These are phyloP conservation scores for Colletotrichum coccodes DNA, from an alignment of 2,329 filamentous ascomycete species.

Conservation along the genomic window DNA sequence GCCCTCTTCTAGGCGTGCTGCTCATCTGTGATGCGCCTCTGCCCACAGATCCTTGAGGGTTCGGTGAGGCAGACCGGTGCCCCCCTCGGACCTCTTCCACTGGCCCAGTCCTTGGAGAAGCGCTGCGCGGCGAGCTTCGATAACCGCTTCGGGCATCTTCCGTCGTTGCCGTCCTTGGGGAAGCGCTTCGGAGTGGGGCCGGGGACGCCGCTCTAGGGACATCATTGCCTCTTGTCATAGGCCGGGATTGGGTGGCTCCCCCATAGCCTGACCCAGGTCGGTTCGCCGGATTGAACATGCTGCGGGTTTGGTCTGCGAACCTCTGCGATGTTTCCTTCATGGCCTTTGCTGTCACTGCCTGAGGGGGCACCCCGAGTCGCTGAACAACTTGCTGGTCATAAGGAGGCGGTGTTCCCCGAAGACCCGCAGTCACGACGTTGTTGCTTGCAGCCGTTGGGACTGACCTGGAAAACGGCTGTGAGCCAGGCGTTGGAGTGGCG, in stretches of 20 bases:
- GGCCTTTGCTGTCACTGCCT: constrained; percentile 89
- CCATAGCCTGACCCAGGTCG: constrained; percentile 49
- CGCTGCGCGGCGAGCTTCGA: constrained; percentile 65
- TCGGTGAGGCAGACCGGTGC: constrained; percentile 68
- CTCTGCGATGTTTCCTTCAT: constrained; percentile 97
- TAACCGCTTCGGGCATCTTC: constrained; percentile 53
- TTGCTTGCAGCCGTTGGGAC: constrained; percentile 50
- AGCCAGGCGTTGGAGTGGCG: constrained; percentile 77
- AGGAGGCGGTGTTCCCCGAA: constrained; percentile 84
- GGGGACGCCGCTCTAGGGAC: constrained; percentile 74
- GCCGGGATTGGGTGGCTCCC: constrained; percentile 59
- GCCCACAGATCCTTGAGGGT: constrained; percentile 62
- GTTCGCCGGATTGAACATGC: constrained; percentile 69
- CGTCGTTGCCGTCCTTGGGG: constrained; percentile 68
- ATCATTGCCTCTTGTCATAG: constrained; percentile 68
- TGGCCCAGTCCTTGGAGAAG: constrained; percentile 69
- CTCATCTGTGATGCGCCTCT: constrained; percentile 26
- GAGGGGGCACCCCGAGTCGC: constrained; percentile 86
- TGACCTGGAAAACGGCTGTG: constrained; percentile 54
- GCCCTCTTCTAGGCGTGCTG: constrained; percentile 34
- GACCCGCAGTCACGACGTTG: constrained; percentile 61
- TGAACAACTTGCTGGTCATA: constrained; percentile 81
- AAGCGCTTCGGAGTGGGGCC: constrained; percentile 70
- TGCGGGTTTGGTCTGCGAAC: constrained; percentile 84
- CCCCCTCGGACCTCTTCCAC: constrained; percentile 55